Evolutionary conservation across 23 red algal genomes (phyloP).

Genomic region (Gracilaria gracilis): DNA sequence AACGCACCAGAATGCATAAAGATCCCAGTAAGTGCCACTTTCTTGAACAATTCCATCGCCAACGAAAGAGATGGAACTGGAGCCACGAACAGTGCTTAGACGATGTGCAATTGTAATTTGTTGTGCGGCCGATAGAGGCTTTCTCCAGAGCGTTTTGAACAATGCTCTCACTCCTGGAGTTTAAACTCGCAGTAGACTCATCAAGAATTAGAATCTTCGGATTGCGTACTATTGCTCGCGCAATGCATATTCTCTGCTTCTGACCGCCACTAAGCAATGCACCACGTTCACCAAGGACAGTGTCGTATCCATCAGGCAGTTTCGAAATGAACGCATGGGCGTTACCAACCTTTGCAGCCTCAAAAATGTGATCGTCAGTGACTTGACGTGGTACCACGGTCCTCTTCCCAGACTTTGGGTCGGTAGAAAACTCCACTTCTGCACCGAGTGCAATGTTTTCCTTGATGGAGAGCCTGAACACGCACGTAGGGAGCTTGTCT

Average conservation of each 20-base stretch:
- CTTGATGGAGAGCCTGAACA: conserved; percentile 74
- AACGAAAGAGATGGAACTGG: conserved; percentile 33
- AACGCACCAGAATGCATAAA: neutral
- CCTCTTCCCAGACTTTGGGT: conserved; percentile 20
- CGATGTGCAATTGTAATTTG: conserved; percentile 83
- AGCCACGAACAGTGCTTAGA: conserved; percentile 66
- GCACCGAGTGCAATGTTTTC: conserved; percentile 86
- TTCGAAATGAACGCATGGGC: conserved; percentile 76
- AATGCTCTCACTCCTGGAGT: conserved; percentile 68
- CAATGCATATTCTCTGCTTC: conserved; percentile 89
- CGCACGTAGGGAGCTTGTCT: conserved; percentile 35
- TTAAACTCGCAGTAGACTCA: conserved; percentile 81
- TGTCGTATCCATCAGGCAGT: conserved; percentile 85
- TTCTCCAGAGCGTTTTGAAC: conserved; percentile 71
- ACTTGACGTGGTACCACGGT: conserved; percentile 20
- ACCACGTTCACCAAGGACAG: conserved; percentile 82
- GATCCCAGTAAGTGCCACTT: conserved; percentile 7
- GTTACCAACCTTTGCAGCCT: conserved; percentile 75
- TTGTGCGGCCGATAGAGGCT: conserved; percentile 34
- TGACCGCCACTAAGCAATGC: conserved; percentile 80
- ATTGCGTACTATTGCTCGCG: conserved; percentile 78
- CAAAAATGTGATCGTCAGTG: conserved; percentile 55
- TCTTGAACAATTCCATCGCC: conserved; percentile 14
- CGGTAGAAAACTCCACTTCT: conserved; percentile 25
- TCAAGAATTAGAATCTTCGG: conserved; percentile 84